A percentile compares a stretch with the other conserved stretches of the same genome.
phyloP scores from a whole-genome alignment of 1,139 yeast genomes.

The Magnusiomyces sp. region DNA sequence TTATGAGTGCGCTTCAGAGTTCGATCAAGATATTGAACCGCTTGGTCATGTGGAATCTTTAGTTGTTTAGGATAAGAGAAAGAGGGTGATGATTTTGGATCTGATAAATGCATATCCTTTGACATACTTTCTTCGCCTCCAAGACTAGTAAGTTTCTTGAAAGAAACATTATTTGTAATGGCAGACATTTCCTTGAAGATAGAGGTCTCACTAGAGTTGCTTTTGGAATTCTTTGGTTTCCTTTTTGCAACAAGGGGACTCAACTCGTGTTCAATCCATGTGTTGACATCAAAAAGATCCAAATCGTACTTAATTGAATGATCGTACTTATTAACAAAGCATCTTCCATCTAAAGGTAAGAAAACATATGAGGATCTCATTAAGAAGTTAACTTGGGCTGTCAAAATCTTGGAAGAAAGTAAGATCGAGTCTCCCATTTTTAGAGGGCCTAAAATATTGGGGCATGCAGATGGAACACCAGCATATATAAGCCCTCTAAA shows the following conservation, averaged over 20 bases:
- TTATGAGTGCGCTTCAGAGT: constrained; percentile 53
- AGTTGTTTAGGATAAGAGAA: constrained; percentile 16
- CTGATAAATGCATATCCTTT: not conserved
- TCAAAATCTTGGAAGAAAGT: constrained; percentile 62
- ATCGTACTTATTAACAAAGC: constrained; percentile 51
- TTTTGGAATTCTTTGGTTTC: constrained; percentile 2
- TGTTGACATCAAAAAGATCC: constrained; percentile 71
- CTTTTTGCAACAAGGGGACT: constrained; percentile 60
- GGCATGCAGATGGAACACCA: constrained; percentile 79
- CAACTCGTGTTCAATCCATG: constrained; percentile 69
- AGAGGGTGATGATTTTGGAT: not conserved
- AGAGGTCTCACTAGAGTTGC: not conserved
- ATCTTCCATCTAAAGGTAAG: constrained; percentile 64
- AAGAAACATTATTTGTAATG: not conserved
- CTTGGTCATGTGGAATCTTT: constrained; percentile 45
- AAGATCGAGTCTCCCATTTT: constrained; percentile 74
- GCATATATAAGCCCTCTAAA: constrained; percentile 70
- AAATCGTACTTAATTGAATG: constrained; percentile 52
- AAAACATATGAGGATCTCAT: constrained; percentile 80
- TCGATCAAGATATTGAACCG: constrained; percentile 53
- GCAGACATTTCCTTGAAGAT: not conserved
- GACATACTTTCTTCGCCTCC: no score
- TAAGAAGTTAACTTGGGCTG: constrained; percentile 76
- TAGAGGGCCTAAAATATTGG: constrained; percentile 79
- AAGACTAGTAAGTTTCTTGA: not conserved